Evolutionary conservation across 805 yeast species (phyloP).

Genomic region (Allodekkera sacchari): DNA sequence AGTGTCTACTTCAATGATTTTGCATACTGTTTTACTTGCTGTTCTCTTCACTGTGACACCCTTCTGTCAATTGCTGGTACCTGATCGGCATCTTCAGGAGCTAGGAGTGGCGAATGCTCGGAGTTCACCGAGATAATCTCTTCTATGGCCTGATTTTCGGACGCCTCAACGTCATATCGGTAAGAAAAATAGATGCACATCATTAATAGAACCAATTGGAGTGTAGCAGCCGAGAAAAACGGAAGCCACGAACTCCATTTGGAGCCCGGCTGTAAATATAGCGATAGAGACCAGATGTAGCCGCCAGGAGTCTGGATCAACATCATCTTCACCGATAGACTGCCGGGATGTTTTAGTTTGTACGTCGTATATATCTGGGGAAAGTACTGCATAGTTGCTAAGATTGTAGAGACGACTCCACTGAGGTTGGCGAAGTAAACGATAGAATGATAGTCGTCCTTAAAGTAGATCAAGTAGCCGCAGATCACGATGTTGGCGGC

Average conservation of each 20-base stretch:
- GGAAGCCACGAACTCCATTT: slow-evolving; percentile 87
- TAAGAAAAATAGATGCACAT: slow-evolving; percentile 51
- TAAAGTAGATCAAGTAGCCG: slow-evolving; percentile 18
- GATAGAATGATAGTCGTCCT: slow-evolving; percentile 5
- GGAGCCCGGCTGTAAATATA: slow-evolving; percentile 65
- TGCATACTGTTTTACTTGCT: no score
- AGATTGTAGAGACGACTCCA: slow-evolving; percentile 56
- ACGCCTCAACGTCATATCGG: slow-evolving; percentile 11
- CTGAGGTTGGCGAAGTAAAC: slow-evolving; percentile 44
- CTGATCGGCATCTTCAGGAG: slow-evolving; percentile 2
- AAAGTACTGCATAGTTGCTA: slow-evolving; percentile 64
- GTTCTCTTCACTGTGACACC: no score
- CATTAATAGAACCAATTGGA: slow-evolving; percentile 53
- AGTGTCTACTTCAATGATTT: no score
- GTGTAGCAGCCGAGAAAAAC: slow-evolving; percentile 58
- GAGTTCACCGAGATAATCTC: neutral
- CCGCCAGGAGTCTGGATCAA: slow-evolving; percentile 88
- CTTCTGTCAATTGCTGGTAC: no score
- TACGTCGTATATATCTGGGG: slow-evolving; percentile 76
- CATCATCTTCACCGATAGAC: slow-evolving; percentile 75
- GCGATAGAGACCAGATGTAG: slow-evolving; percentile 64
- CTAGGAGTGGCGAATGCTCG: slow-evolving; percentile 8
- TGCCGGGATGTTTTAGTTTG: slow-evolving; percentile 65
- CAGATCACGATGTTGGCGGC: slow-evolving; percentile 27
- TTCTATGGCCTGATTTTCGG: slow-evolving; percentile 15